Evolutionary conservation across 441 rosid species (phyloP), one percentile per base, ranked within the genome.

Genomic region (Arabidopsis lyrata): DNA sequence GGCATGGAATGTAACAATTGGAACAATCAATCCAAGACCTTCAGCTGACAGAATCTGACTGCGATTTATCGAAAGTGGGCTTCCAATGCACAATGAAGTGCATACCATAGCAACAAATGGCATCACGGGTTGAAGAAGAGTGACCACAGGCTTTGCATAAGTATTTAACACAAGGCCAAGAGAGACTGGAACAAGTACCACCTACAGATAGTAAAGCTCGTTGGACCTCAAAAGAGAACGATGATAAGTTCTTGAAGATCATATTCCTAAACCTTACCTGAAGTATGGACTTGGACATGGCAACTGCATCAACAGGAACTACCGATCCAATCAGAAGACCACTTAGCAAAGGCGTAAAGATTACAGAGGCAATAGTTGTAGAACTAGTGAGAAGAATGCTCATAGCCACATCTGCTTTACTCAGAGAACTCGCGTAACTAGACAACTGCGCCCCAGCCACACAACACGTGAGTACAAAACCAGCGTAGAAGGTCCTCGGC

Each of bases 361-460:
- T 63, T 24, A 89, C 92, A 2, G 96, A 91, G 0, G 96, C 87
- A 59, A 94, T 86, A 57, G 98, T 94, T 6, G 90, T 86, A 45
- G 73, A 81, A 80, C 95, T 90, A 32, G 95, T 90, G 52, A 91
- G 96, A n/a, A 94, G 92, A 81, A 94, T 90, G 84, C 98, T 94
- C 77, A 91, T 69, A 10, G 96, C 96, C n/a, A 94, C 93, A 81
- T 94, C 98, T 52, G 96, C 89, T 83, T 87, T 90, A 77, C 97
- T 86, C 71, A 94, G 79, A 80, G 86, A 94, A 66, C 96, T 90
- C 13, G 95, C 96, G 60, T 94, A 94, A 80, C 97, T 94, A 34
- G 98, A 91, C 6, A 94, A 70, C 77, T 94, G 98, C 77, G 97
- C 98, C 48, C 97, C 98, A 3, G 92, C 87, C 64, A 91, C 97